Conservation (phyloP, 1,139 yeast species). For the Yamadazyma epiphylla region DNA sequence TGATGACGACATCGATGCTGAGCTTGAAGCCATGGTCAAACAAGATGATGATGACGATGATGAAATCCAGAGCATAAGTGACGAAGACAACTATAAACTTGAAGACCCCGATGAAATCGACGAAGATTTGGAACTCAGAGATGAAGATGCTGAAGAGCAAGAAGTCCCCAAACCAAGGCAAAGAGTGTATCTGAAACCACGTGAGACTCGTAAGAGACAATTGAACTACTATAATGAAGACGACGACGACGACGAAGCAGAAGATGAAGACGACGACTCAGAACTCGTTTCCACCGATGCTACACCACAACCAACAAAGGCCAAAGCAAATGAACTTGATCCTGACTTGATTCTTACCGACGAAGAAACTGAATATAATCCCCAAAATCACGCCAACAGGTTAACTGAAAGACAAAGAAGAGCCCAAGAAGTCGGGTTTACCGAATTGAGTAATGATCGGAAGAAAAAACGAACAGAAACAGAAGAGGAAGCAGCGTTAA, state of each 20-base stretch:
- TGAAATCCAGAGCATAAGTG: constrained; percentile 20
- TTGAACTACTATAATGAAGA: constrained; percentile 33
- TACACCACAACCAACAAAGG: constrained; percentile 5
- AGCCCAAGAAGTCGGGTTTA: constrained; percentile 30
- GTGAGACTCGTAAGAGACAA: constrained; percentile 29
- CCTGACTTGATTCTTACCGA: constrained; percentile 41
- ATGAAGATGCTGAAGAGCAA: constrained; percentile 21
- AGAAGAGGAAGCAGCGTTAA: constrained; percentile 77
- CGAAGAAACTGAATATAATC: constrained; percentile 42
- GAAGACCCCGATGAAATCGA: constrained; percentile 42
- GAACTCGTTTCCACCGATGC: too few relatives aligned
- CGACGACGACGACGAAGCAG: constrained; percentile 24
- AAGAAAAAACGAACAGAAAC: constrained; percentile 44
- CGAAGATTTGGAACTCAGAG: constrained; percentile 35
- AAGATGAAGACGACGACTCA: constrained; percentile 24
- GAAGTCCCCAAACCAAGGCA: too few relatives aligned
- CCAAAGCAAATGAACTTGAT: constrained; percentile 26
- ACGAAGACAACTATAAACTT: constrained; percentile 31
- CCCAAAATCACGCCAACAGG: constrained; percentile 46
- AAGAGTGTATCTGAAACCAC: too few relatives aligned
- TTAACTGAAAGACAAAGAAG: constrained; percentile 63
- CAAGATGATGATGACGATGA: constrained; percentile 24
- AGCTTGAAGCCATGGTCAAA: constrained; percentile 19
- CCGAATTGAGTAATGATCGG: constrained; percentile 22
- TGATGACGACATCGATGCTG: constrained; percentile 20